Evolutionary conservation across 1,139 yeast genomes (phyloP).

Genomic region (Diutina pseudorugosa): DNA sequence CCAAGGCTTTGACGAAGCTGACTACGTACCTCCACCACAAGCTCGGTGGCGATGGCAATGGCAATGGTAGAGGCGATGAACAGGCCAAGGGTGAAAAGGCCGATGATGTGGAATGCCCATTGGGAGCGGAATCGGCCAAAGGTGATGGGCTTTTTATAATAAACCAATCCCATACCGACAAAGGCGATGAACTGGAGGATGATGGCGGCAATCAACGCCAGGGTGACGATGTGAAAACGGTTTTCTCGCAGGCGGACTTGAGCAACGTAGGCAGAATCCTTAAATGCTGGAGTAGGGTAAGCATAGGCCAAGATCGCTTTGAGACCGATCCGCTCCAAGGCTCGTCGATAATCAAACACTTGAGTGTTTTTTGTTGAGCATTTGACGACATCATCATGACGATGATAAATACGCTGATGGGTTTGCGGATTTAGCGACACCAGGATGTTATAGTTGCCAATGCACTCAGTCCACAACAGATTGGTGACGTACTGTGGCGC

Average conservation of each 20-base stretch:
- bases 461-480: background rate
- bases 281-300: background rate
- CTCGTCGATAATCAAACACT: background rate
- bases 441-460: slow-evolving; percentile 2
- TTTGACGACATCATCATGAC: background rate
- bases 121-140: background rate
- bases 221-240: background rate
- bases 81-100: background rate
- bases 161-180: background rate
- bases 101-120: background rate
- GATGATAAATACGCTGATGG: background rate
- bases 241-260: background rate
- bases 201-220: background rate
- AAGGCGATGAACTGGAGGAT: background rate
- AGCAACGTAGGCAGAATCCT: background rate
- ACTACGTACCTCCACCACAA: background rate
- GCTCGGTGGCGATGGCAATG: background rate
- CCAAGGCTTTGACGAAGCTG: background rate
- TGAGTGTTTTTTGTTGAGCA: background rate
- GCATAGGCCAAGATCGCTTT: background rate
- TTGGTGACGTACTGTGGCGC: slow-evolving; percentile 1
- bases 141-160: background rate
- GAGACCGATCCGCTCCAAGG: background rate
- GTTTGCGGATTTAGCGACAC: background rate
- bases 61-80: background rate